Evolutionary conservation across 148 eudicot genomes (phyloP).

Genomic region (Rhododendron ovatum): DNA sequence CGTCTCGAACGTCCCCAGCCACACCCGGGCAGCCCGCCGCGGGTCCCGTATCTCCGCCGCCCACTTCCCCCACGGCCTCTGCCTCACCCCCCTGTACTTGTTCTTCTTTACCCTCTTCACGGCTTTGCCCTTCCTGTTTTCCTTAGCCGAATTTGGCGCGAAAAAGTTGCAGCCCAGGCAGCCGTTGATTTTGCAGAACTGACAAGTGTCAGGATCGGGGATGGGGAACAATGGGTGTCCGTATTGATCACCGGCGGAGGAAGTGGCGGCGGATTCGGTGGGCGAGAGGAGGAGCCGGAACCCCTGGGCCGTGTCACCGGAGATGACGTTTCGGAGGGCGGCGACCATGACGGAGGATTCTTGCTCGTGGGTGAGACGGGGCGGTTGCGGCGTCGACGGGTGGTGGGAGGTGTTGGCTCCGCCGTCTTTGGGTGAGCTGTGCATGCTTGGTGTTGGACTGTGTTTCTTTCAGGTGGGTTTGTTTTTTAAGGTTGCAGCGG

Average conservation of each 20-base stretch:
- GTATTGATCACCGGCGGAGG: conserved; percentile 11
- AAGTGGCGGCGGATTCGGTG: not conserved
- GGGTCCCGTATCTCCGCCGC: conserved; percentile 65
- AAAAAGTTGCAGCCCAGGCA: conserved; percentile 31
- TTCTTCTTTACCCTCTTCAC: conserved; percentile 22
- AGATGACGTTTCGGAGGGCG: conserved; percentile 36
- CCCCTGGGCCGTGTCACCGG: conserved; percentile 12
- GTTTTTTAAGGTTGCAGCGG: not conserved
- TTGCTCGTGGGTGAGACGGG: conserved; percentile 26
- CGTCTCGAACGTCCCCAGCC: conserved; percentile 60
- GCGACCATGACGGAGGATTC: conserved; percentile 36
- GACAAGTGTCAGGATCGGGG: conserved; percentile 14
- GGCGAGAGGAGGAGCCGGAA: not conserved
- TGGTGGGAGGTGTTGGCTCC: not conserved
- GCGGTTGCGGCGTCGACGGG: conserved; percentile 5
- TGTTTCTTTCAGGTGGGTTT: not conserved
- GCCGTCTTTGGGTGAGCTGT: not conserved
- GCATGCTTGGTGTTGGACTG: not conserved
- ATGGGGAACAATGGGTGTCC: not conserved
- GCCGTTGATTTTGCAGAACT: conserved; percentile 18
- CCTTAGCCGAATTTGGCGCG: not conserved
- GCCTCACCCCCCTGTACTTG: conserved; percentile 55
- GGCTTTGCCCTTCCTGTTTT: not conserved
- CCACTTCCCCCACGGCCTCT: conserved; percentile 74
- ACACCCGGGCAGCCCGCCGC: conserved; percentile 31